Evolutionary conservation across 345 rosid species (phyloP).

Genomic region (Tarenaya hassleriana): DNA sequence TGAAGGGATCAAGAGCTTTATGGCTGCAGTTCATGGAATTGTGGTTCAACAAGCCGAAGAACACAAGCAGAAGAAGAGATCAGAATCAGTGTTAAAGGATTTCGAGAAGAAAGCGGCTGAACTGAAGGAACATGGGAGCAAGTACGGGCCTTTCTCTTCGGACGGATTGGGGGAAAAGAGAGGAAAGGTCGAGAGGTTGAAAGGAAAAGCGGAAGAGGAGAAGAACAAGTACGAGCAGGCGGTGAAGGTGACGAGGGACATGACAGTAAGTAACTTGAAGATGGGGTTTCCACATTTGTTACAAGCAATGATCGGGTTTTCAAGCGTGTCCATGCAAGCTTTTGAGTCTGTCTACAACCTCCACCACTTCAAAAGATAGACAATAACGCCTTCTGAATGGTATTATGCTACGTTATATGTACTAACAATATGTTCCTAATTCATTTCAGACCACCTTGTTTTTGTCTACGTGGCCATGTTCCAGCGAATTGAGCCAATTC

Average conservation of each 20-base stretch:
- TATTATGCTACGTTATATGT: too few relatives aligned
- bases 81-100: constrained; percentile 45
- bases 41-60: constrained; percentile 85
- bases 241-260: constrained; percentile 63
- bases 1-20: constrained; percentile 88
- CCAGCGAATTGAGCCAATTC: too few relatives aligned
- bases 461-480: too few relatives aligned
- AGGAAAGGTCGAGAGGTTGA: constrained; percentile 49
- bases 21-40: constrained; percentile 67
- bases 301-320: constrained; percentile 86
- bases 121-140: constrained; percentile 64
- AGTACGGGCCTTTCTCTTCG: constrained; percentile 64
- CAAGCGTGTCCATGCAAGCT: constrained; percentile 86
- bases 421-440: too few relatives aligned
- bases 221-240: constrained; percentile 70
- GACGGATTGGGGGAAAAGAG: constrained; percentile 60
- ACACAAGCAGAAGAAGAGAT: constrained; percentile 77
- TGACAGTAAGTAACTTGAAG: constrained; percentile 82
- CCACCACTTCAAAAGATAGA: too few relatives aligned
- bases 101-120: constrained; percentile 64
- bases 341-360: constrained; percentile 77
- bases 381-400: too few relatives aligned
- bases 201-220: constrained; percentile 80
- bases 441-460: too few relatives aligned
- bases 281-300: constrained; percentile 91